phyloP scores from a whole-genome alignment of 129 eudicot genomes.

The Ambrosia trifida region DNA sequence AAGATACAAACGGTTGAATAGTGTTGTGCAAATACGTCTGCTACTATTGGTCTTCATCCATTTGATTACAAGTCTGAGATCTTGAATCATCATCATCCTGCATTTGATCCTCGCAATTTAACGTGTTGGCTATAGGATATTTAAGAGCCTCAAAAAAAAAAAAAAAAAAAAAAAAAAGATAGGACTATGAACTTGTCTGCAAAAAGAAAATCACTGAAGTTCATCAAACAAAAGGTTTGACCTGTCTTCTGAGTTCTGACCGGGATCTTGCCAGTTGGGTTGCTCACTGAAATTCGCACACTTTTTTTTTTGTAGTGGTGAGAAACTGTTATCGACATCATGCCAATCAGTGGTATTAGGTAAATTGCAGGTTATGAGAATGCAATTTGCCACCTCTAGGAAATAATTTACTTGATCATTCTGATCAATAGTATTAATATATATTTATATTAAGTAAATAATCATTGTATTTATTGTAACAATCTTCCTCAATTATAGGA shows the following conservation, averaged over 20 bases:
- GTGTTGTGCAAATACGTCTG: background rate
- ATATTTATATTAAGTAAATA: too few species aligned
- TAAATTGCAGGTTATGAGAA: too few species aligned
- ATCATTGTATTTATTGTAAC: too few species aligned
- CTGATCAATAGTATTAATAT: too few species aligned
- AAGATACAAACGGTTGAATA: conserved; percentile 11
- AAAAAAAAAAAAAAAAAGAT: conserved; percentile 78
- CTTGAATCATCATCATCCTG: conserved; percentile 38
- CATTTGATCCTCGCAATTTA: conserved; percentile 36
- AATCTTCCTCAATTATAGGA: too few species aligned
- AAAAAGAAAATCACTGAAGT: background rate
- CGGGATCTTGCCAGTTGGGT: conserved; percentile 23
- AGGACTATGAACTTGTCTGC: conserved; percentile 82
- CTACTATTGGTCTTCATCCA: conserved; percentile 72
- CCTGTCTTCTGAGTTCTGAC: conserved; percentile 80
- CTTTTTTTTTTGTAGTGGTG: too few species aligned
- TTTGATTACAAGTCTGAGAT: conserved; percentile 37
- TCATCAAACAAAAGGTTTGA: conserved; percentile 30
- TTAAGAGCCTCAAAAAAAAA: conserved; percentile 93
- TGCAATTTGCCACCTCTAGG: too few species aligned
- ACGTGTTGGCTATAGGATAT: conserved; percentile 55
- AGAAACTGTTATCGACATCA: too few species aligned
- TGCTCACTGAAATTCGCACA: background rate
- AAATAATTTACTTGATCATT: too few species aligned
- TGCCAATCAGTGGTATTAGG: too few species aligned